Evolutionary conservation across 768 basidiomycete genomes (phyloP), one percentile per base, ranked within the genome.

Genomic region (Scleroderma bovista): DNA sequence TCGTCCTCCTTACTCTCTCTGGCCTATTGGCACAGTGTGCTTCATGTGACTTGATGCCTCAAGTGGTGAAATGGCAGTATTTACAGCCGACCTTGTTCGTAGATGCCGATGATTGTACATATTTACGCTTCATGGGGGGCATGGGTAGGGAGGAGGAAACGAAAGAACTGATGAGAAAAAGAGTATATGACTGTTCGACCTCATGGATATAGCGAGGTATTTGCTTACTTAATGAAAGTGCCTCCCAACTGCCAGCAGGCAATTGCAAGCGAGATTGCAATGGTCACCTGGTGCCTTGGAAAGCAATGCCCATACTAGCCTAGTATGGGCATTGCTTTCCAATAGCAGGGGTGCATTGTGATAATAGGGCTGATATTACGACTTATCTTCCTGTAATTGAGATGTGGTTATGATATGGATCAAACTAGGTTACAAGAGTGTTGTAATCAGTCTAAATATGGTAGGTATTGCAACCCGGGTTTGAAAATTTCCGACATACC

Each of bases 91-190:
- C 24, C 24, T 51, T 20, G 10, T 46, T 33, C 15, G 19, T 36
- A 9, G 10, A 76, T 13, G 12, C 13, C 10, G 17, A 39, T 19
- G 10, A 29, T 9, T 29, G 26, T 29, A 39, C 38, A 39, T 39
- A 39, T 39, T 20, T 39, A 19, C 38, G 11, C 20, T 39, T 39
- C n/a, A 19, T 22, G 9, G 16, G 38, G 12, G 38, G 38, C 38
- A 39, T 39, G 19, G 13, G 19, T 16, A 7, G 9, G 37, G 38
- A 39, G 9, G 26, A 29, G 26, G 26, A 29, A 29, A 29, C 5
- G 5, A 29, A 29, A 29, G 26, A 29, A 9, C 9, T 4, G 26
- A 29, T 5, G 26, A 29, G 26, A 9, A 29, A 29, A 5, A 29
- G 26, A 29, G 26, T 29, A 4, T 5, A 29, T 9, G 9, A 29